A percentile compares a stretch with the other conserved stretches of the same genome.
These are phyloP conservation scores for Chalara sp. DNA, from an alignment of 2,329 filamentous ascomycete genomes.

Conservation along the genomic window DNA sequence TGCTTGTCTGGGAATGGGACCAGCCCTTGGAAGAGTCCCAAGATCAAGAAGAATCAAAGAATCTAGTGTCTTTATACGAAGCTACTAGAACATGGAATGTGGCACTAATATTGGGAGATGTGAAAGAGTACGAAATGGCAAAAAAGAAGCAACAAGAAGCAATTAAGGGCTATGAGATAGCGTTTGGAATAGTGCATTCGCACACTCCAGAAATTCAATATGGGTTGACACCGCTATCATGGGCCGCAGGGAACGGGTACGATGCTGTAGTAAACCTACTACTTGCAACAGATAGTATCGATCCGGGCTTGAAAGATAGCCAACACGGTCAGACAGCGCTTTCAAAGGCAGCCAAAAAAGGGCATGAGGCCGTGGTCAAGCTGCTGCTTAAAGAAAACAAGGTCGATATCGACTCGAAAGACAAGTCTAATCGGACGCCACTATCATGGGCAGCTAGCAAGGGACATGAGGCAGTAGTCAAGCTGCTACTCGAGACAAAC, in stretches of 20 bases:
- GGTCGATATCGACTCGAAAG: too few species aligned
- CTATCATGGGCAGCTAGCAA: too few species aligned
- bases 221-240: background rate
- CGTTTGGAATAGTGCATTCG: background rate
- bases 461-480: too few species aligned
- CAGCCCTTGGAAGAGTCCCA: background rate
- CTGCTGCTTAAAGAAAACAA: too few species aligned
- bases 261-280: conserved; percentile 22
- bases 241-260: conserved; percentile 17
- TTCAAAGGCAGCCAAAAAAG: too few species aligned
- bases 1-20: conserved; percentile 6
- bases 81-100: conserved; percentile 6
- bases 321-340: too few species aligned
- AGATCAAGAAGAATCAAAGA: conserved; percentile 2
- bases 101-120: conserved; percentile 25
- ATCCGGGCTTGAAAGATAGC: too few species aligned
- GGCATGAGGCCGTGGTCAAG: too few species aligned
- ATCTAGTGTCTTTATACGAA: background rate
- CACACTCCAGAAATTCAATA: too few species aligned
- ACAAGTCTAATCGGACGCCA: too few species aligned
- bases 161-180: conserved; percentile 8
- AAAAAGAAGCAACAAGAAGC: conserved; percentile 7
- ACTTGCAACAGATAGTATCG: too few species aligned
- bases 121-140: conserved; percentile 1
- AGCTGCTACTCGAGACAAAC: too few species aligned